Conservation (phyloP, 345 rosid genomes). For the Rhizophora apiculata region DNA sequence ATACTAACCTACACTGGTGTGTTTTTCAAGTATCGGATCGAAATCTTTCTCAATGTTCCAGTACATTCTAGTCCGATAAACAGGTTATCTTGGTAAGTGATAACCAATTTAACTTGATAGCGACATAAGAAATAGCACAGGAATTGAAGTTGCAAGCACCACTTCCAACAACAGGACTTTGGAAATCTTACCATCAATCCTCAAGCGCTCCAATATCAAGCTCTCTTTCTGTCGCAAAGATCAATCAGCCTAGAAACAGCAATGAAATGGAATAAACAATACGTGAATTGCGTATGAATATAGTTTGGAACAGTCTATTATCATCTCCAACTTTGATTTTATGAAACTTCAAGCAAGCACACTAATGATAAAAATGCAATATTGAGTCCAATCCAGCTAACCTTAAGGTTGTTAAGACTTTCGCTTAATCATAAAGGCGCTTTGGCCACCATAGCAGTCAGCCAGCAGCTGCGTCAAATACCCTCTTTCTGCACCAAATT, state of each 20-base stretch:
- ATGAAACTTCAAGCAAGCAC: conserved; percentile 1
- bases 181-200: conserved; percentile 81
- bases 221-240: conserved; percentile 85
- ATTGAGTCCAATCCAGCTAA: conserved; percentile 25
- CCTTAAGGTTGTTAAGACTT: conserved; percentile 94
- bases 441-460: conserved; percentile 71
- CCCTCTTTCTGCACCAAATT: conserved; percentile 98
- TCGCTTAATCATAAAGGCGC: conserved; percentile 44
- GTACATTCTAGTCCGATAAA: neutral
- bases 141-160: conserved; percentile 14
- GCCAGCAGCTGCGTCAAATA: conserved; percentile 90
- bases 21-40: too few species aligned
- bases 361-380: neutral
- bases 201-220: conserved; percentile 85
- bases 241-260: conserved; percentile 64
- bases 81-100: neutral
- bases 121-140: neutral
- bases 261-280: conserved; percentile 23
- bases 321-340: conserved; percentile 4
- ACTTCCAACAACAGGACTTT: conserved; percentile 16
- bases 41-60: neutral
- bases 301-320: neutral
- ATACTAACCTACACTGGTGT: too few species aligned
- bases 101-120: neutral
- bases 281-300: conserved; percentile 19